These are phyloP conservation scores for Daucus carota DNA, from an alignment of 129 eudicot species.

Conservation along the genomic window DNA sequence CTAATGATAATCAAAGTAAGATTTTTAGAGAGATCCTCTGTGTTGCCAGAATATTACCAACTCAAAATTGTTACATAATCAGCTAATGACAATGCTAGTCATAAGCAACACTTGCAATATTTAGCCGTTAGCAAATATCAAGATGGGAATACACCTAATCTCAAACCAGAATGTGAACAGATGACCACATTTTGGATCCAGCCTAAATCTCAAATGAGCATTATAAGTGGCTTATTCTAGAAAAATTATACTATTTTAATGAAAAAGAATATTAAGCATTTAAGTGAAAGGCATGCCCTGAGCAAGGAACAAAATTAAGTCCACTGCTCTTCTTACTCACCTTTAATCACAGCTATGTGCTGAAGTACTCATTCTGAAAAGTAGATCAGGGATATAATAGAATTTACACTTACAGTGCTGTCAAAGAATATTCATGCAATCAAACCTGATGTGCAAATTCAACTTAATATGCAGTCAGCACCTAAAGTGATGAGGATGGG, in stretches of 20 bases:
- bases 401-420: not conserved
- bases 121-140: not conserved
- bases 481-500: too few species aligned
- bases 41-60: not conserved
- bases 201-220: not conserved
- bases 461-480: not conserved
- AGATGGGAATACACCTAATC: not conserved
- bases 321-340: slow-evolving; percentile 3
- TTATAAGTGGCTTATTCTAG: not conserved
- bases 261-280: not conserved
- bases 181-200: not conserved
- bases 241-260: not conserved
- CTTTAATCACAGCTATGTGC: not conserved
- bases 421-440: not conserved
- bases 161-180: not conserved
- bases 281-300: not conserved
- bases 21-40: not conserved
- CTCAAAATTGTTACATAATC: not conserved
- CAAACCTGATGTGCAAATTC: not conserved
- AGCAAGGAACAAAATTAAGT: not conserved
- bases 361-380: not conserved
- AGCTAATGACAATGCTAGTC: not conserved
- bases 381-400: not conserved
- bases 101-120: not conserved
- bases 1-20: too few species aligned